Conservation (phyloP, 179 eudicot genomes). For the Amaranthus tricolor region DNA sequence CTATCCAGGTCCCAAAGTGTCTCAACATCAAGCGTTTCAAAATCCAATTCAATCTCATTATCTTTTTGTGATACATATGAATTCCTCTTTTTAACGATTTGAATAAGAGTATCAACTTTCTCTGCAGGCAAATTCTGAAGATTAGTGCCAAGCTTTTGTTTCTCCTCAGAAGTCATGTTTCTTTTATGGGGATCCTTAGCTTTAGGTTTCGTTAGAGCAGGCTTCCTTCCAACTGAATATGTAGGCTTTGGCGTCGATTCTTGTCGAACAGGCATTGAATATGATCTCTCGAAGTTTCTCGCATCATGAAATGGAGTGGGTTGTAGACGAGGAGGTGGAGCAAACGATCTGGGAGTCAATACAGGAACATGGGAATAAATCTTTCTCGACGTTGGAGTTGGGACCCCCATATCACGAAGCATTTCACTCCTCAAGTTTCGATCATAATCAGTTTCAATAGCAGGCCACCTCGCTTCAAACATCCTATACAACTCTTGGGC, state of each 20-base stretch:
- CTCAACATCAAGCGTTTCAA: slow-evolving; percentile 45
- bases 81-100: slow-evolving; percentile 46
- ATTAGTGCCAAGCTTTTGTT: slow-evolving; percentile 44
- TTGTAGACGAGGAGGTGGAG: slow-evolving; percentile 36
- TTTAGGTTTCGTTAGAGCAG: slow-evolving; percentile 43
- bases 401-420: slow-evolving; percentile 32
- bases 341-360: slow-evolving; percentile 25
- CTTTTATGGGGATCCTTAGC: slow-evolving; percentile 50
- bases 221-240: slow-evolving; percentile 36
- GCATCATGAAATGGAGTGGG: slow-evolving; percentile 28
- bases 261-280: slow-evolving; percentile 37
- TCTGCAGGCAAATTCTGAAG: slow-evolving; percentile 48
- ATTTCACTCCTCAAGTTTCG: slow-evolving; percentile 30
- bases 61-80: slow-evolving; percentile 45
- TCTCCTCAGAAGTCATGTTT: slow-evolving; percentile 44
- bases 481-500: slow-evolving; percentile 35
- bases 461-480: slow-evolving; percentile 46
- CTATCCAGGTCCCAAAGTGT: slow-evolving; percentile 58
- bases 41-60: slow-evolving; percentile 51
- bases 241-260: slow-evolving; percentile 39
- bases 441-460: slow-evolving; percentile 32
- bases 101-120: slow-evolving; percentile 42
- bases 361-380: slow-evolving; percentile 28
- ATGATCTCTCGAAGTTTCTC: slow-evolving; percentile 46
- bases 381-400: slow-evolving; percentile 37